These are phyloP conservation scores for Trametes villosa DNA, from an alignment of 768 basidiomycete species.

Conservation along the genomic window DNA sequence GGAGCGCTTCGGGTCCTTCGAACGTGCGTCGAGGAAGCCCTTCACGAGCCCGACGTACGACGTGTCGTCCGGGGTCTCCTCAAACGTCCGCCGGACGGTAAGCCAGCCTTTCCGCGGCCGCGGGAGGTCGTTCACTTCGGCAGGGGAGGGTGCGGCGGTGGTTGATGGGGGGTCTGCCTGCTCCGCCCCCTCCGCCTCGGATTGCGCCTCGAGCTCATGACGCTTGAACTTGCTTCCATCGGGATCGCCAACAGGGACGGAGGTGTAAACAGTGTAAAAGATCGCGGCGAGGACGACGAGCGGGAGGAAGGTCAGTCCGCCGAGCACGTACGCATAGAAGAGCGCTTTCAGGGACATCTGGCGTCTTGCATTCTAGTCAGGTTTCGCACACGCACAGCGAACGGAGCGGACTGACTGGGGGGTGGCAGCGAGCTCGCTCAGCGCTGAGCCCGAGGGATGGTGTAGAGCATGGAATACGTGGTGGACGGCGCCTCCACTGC, in stretches of 20 bases:
- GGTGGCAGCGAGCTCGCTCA: constrained; percentile 15
- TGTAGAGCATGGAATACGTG: constrained; percentile 25
- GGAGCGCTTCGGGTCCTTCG: constrained; percentile 81
- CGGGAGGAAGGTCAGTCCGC: constrained; percentile 90
- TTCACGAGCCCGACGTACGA: constrained; percentile 81
- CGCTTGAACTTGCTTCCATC: constrained; percentile 43
- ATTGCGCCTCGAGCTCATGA: constrained; percentile 27
- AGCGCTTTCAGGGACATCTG: constrained; percentile 72
- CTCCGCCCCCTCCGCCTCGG: constrained; percentile 28
- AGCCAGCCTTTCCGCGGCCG: constrained; percentile 81
- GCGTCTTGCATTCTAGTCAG: constrained; percentile 5
- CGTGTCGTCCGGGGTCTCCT: constrained; percentile 62
- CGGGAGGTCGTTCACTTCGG: constrained; percentile 58
- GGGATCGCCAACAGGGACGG: constrained; percentile 71
- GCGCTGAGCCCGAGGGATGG: constrained; percentile 20
- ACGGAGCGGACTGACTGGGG: constrained; percentile 3
- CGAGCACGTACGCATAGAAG: constrained; percentile 84
- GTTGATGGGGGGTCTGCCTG: constrained; percentile 37
- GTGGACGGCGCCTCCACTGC: constrained; percentile 16
- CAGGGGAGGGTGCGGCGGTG: constrained; percentile 30
- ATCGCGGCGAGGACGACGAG: constrained; percentile 63
- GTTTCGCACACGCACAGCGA: neutral
- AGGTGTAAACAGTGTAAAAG: constrained; percentile 77
- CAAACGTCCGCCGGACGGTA: constrained; percentile 78
- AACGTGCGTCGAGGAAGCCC: constrained; percentile 79